Base-by-base conservation (phyloP, 202 grass and related monocot species). In the Cymbopogon flexuosus region DNA sequence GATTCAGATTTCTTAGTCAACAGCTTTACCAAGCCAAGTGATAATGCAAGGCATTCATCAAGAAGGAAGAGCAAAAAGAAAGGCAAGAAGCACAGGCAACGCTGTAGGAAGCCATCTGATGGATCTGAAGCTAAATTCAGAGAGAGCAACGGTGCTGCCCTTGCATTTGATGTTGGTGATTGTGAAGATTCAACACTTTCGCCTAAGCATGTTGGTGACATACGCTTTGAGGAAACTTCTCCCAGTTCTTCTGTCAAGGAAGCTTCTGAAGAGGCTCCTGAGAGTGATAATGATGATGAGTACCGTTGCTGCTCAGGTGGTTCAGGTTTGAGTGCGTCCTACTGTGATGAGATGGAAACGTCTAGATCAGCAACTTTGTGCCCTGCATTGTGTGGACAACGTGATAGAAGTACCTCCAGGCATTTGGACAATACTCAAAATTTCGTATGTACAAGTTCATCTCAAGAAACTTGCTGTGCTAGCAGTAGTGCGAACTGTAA, bases 41-140 rank as follows among this genome's bases (percentile, higher is more conserved):
- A 34, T 18, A 79, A 80, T 87, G 77, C 62, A 67, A 76, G 76
- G 24, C 78, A 69, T 76, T 68, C 81, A 58, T n/a, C 88, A 63
- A 91, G 83, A 91, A 91, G 84, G 86, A 93, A 91, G 62, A 87
- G 84, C 40, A 93, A 93, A 87, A 93, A 87, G 84, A 93, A 91
- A 81, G 84, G 58, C 73, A 93, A 91, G 65, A 88, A 87, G 49
- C 79, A 89, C 74, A 91, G 56, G 67, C 83, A 77, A 58, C 73
- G 41, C 56, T 68, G 47, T 68, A 87, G 51, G 66, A 91, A 89
- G 39, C 46, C 37, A 79, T 63, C 69, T 5, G 71, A 62, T 82
- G 75, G 69, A 80, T 65, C 57, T 84, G 73, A 87, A 78, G 76
- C 19, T 76, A 85, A 88, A 62, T 81, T 62, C 15, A 45, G 51